Conservation (phyloP, 306 rosid species). For the Adenanthera pavonina region DNA sequence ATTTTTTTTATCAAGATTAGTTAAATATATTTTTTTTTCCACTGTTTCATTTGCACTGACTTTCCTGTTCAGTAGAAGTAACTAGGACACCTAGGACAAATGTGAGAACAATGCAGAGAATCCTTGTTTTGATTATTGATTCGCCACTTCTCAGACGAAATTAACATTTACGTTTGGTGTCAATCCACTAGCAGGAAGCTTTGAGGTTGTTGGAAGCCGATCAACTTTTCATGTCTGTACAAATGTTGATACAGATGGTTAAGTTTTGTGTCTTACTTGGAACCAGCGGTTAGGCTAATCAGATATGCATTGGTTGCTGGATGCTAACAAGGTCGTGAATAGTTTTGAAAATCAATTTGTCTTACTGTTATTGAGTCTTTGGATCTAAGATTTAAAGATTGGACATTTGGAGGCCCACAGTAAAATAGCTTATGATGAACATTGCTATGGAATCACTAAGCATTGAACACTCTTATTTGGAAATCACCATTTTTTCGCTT, state of each 20-base stretch:
- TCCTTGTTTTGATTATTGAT: background rate
- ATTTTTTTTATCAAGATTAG: background rate
- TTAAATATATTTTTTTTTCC: background rate
- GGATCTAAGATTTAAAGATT: background rate
- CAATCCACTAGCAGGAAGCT: background rate
- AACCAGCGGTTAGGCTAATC: too few species aligned
- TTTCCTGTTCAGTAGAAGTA: background rate
- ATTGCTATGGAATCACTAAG: slow-evolving; percentile 6
- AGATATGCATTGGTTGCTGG: background rate
- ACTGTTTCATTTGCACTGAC: background rate
- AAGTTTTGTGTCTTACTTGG: too few species aligned
- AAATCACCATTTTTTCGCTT: background rate
- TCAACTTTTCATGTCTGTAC: slow-evolving; percentile 1
- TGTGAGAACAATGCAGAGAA: slow-evolving; percentile 9
- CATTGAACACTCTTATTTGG: background rate
- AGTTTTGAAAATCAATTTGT: background rate
- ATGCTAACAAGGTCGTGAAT: background rate
- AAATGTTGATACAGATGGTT: background rate
- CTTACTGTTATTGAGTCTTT: background rate
- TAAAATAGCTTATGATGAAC: background rate
- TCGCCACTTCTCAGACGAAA: slow-evolving; percentile 9
- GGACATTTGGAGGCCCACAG: background rate
- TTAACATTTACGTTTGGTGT: background rate
- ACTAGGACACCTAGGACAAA: background rate
- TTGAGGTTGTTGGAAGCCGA: slow-evolving; percentile 5